Evolutionary conservation across 768 basidiomycete species (phyloP), one percentile per base, ranked within the genome.

Genomic region (Podaxis mareebaensis): DNA sequence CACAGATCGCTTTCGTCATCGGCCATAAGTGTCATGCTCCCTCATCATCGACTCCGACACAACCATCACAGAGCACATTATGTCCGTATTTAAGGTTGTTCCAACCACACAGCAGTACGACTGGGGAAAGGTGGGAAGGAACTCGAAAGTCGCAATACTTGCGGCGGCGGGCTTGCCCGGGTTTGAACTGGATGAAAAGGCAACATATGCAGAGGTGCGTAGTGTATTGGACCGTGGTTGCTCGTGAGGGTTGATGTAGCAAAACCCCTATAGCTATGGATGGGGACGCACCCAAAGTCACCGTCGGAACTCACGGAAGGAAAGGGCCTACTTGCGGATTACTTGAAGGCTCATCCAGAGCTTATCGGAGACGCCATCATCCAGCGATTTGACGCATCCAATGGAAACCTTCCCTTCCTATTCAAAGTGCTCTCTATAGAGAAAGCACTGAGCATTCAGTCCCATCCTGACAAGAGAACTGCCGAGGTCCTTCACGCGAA

Each of bases 171-270:
- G 78, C 53, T 74, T 91, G 3, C 82, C 88, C 3, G 85, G 80
- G 6, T 94, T 95, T 74, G 67, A 72, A 11, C 78, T 94, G 57
- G 86, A 95, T 66, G 85, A 90, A 68, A 74, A 79, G 20, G 81
- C 84, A 64, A 92, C 94, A 3, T 99, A 99, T 72, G 96, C 97
- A 28, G 96, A 99, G 87, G 96, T 94, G 73, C 57, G 86, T 67
- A 44, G 54, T 57, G 26, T 51, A 48, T 17, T 58, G 40, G 24
- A n/a, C 24, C 40, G 20, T 17, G 22, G 58, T 61, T 39, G 48
- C 26, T 17, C n/a, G 44, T 49, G 17, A 28, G 17, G 40, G 5
- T 46, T 53, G 36, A 46, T 62, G 64, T 70, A 15, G 52, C 28
- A 56, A 44, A 57, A 40, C 26, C 36, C 4, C 39, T 13, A 59